These are phyloP conservation scores for Leishmania major DNA, from an alignment of 208 protist species.

Conservation along the genomic window DNA sequence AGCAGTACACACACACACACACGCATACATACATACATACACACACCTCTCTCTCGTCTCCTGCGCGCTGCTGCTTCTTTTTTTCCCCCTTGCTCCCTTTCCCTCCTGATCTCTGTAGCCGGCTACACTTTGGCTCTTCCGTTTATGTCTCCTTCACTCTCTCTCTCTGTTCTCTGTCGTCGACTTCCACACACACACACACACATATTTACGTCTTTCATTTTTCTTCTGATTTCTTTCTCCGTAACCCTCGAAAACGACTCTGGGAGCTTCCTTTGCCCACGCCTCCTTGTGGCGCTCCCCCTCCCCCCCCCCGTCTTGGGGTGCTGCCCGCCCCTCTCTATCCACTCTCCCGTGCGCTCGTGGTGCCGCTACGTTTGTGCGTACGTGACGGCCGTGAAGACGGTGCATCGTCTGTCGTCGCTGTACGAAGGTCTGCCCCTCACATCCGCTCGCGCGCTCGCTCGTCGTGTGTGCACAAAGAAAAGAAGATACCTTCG, in stretches of 20 bases:
- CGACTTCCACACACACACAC: not conserved
- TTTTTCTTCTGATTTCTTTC: not conserved
- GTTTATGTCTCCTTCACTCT: not conserved
- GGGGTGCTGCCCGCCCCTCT: not conserved
- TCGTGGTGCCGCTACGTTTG: not conserved
- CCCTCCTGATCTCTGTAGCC: not conserved
- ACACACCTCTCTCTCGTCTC: not conserved
- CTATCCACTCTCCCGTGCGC: not conserved
- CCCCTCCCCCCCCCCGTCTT: not conserved
- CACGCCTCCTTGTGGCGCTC: not conserved
- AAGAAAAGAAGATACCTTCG: not conserved
- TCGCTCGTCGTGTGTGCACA: not conserved
- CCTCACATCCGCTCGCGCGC: not conserved
- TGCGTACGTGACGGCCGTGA: not conserved
- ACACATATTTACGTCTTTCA: not conserved
- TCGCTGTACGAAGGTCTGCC: not conserved
- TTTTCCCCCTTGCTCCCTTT: not conserved
- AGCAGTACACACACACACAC: not conserved
- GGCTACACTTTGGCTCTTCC: not conserved
- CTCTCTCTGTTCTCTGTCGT: not conserved
- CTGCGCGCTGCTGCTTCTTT: not conserved
- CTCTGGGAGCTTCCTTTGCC: not conserved
- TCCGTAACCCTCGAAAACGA: conserved; percentile 4
- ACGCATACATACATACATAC: not conserved
- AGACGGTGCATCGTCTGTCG: not conserved